Evolutionary conservation across 805 yeast genomes (phyloP), one percentile per base, ranked within the genome.

Genomic region (Komagataella kurtzmanii): DNA sequence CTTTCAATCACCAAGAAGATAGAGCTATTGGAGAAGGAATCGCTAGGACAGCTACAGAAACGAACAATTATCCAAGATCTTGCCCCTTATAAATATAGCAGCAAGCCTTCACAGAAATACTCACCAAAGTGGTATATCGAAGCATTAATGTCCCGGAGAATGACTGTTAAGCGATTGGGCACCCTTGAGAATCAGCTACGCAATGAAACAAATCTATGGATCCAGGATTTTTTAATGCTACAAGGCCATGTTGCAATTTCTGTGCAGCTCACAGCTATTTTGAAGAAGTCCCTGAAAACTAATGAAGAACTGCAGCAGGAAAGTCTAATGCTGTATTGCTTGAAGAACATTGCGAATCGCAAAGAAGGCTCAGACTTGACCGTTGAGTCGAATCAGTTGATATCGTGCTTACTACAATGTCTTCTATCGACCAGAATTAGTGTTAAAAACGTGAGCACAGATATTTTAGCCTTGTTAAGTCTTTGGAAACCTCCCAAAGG

Each of bases 231-330:
- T 59, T 72, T 88, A n/a, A 80, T 74, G 50, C 74, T 79, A 47
- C 95, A 88, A 63, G 98, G 98, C 7, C 88, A 85, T 54, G 75
- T 83, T 7, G 85, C 88, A 0, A 73, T 93, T 50, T 79, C 88
- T 6, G 78, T 81, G 14, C 80, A 79, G 44, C 68, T 93, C 47
- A 78, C 76, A 52, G 81, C 79, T 49, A 70, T 81, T 51, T 72
- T 70, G 56, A 62, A 62, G 45, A 59, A 64, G 44, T 52, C 63
- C 2, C 61, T 68, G 44, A 73, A 76, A 52, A 70, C 76, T 10
- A 68, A 72, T 53, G 72, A 68, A 47, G 80, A 80, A 54, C 64
- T 66, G 5, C 95, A 85, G 53, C 75, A 79, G 49, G 98, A 93
- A 65, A 79, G 77, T 54, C 78, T 81, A 36, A 74, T 88, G n/a